Base-by-base conservation (phyloP, 78 protist genomes). In the Blattamonas nauphoetae region DNA sequence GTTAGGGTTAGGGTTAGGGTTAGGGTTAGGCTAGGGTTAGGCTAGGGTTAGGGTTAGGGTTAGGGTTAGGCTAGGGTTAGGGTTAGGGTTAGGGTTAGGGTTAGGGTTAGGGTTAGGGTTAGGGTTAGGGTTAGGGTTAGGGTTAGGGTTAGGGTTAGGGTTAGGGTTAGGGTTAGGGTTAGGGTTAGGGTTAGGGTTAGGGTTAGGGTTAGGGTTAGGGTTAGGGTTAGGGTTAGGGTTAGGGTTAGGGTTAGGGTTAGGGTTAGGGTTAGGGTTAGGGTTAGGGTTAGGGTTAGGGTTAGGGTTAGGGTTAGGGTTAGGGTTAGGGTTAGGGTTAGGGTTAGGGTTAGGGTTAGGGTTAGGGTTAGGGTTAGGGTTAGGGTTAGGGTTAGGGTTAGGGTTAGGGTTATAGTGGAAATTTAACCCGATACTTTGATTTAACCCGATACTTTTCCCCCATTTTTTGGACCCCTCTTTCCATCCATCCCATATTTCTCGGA, bases 111-210 rank as follows among this genome's bases (percentile, higher is more conserved):
- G 71, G 71, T 55, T 55, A 55, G 71, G 71, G 71, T 55, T 55
- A 55, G 71, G 71, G 71, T 55, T 55, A 55, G 71, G 71, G 71
- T 55, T 55, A 55, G 71, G 71, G 71, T 55, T 55, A 55, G 71
- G 71, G 71, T 55, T 55, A 55, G 71, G 71, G 71, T 55, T 55
- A 55, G 71, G 71, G 71, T 55, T 55, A 55, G 71, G 71, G 71
- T 55, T 55, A 55, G 71, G 71, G 71, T 55, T 55, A 55, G 71
- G 71, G 71, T 55, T 55, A 55, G 71, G 71, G 71, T 55, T 55
- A 55, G 71, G 71, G 71, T 55, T 55, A 55, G 71, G 71, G 71
- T 55, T 55, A 55, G 71, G 71, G 71, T 55, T 55, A 55, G 71
- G 71, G 71, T 55, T 55, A 55, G 71, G 71, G 71, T 55, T 55